A percentile compares a stretch with the other conserved stretches of the same genome.
These are phyloP conservation scores for Chalciporus sp. DNA, from an alignment of 1,284 basidiomycete species.

Conservation along the genomic window DNA sequence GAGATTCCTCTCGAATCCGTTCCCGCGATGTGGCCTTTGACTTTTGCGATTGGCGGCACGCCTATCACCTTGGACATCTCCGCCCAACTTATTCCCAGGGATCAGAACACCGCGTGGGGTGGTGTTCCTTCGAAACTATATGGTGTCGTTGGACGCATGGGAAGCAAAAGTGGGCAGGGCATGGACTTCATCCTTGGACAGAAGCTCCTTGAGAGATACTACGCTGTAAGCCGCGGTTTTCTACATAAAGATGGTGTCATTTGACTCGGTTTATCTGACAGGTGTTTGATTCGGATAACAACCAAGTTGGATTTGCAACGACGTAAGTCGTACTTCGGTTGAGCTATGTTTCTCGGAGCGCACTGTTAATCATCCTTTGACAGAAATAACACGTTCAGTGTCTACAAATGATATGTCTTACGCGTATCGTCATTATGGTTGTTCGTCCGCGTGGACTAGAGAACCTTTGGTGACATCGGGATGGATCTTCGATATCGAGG, in stretches of 20 bases:
- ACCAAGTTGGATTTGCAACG: conserved; percentile 27
- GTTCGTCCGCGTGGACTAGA: no score
- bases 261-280: neutral
- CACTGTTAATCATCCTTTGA: neutral
- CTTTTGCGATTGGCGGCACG: conserved; percentile 19
- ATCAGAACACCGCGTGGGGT: conserved; percentile 21
- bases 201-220: conserved; percentile 35
- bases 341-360: neutral
- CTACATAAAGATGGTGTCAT: neutral
- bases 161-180: conserved; percentile 15
- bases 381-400: conserved; percentile 19
- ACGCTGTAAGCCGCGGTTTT: conserved; percentile 16
- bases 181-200: conserved; percentile 30
- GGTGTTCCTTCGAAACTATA: conserved; percentile 21
- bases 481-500: no score
- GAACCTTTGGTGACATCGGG: no score
- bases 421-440: no score
- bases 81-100: conserved; percentile 27
- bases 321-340: conserved; percentile 24
- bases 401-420: neutral
- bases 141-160: conserved; percentile 14
- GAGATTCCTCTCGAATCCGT: conserved; percentile 22
- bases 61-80: conserved; percentile 22
- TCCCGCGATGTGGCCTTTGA: conserved; percentile 21
- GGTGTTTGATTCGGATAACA: conserved; percentile 28